A percentile compares a stretch with the other conserved stretches of the same genome.
phyloP scores from a whole-genome alignment of 1,284 basidiomycete species.

The Phellopilus nigrolimitatus region DNA sequence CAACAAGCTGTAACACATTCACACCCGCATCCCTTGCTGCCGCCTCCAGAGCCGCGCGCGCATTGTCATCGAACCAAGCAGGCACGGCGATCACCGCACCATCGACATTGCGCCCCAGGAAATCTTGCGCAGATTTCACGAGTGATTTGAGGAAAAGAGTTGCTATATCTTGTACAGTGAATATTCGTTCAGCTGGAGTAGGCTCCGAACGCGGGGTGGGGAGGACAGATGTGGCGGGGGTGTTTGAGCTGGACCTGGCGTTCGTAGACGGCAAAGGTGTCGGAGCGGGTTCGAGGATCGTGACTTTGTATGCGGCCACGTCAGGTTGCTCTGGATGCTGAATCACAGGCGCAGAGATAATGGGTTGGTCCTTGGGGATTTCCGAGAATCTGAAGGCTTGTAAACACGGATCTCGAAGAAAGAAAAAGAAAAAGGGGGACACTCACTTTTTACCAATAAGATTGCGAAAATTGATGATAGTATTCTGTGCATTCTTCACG shows the following conservation, averaged over 20 bases:
- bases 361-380: constrained; percentile 50
- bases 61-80: constrained; percentile 64
- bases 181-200: constrained; percentile 65
- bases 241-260: constrained; percentile 42
- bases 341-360: constrained; percentile 61
- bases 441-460: constrained; percentile 86
- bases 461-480: constrained; percentile 92
- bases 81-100: constrained; percentile 88
- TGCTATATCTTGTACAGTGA: constrained; percentile 83
- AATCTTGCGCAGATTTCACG: constrained; percentile 86
- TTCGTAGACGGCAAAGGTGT: constrained; percentile 41
- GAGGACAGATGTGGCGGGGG: constrained; percentile 63
- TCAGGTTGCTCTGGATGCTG: constrained; percentile 72
- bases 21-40: constrained; percentile 83
- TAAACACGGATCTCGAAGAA: constrained; percentile 8
- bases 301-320: constrained; percentile 83
- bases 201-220: constrained; percentile 80
- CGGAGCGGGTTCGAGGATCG: constrained; percentile 73
- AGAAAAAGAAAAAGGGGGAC: background rate
- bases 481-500: constrained; percentile 93
- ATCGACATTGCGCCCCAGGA: constrained; percentile 78
- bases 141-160: constrained; percentile 85
- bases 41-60: constrained; percentile 67
- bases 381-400: constrained; percentile 68
- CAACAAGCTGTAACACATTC: constrained; percentile 79